These are phyloP conservation scores for Sanghuangporus sanghuang DNA, from an alignment of 1,284 basidiomycete genomes.

Conservation along the genomic window DNA sequence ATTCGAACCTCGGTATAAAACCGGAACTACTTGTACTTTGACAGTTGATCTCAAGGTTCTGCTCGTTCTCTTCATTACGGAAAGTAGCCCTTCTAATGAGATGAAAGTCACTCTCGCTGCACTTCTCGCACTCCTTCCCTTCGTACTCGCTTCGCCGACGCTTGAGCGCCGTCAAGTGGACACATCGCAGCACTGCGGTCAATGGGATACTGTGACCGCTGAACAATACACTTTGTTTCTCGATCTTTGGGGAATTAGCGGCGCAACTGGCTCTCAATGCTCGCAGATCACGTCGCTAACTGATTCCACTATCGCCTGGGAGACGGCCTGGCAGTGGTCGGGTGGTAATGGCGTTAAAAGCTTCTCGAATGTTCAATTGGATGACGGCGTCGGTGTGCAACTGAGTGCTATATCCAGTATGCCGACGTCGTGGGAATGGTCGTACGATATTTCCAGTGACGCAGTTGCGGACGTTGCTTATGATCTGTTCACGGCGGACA, in stretches of 20 bases:
- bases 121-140: background rate
- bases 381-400: constrained; percentile 46
- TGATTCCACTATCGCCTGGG: constrained; percentile 46
- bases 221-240: constrained; percentile 44
- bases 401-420: constrained; percentile 51
- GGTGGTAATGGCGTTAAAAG: constrained; percentile 53
- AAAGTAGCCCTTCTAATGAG: background rate
- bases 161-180: constrained; percentile 20
- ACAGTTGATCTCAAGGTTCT: background rate
- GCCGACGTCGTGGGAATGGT: constrained; percentile 44
- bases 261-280: constrained; percentile 50
- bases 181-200: constrained; percentile 36
- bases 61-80: background rate
- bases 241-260: constrained; percentile 47
- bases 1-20: background rate
- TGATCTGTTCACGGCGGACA: constrained; percentile 56
- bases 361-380: constrained; percentile 52
- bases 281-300: constrained; percentile 42
- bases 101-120: background rate
- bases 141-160: constrained; percentile 1
- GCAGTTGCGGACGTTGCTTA: constrained; percentile 53
- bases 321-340: constrained; percentile 48
- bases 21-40: background rate
- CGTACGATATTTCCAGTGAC: constrained; percentile 26
- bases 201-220: constrained; percentile 44